Conservation (phyloP, 192 early-diverging fungal genomes). For the Coemansia sp. region DNA sequence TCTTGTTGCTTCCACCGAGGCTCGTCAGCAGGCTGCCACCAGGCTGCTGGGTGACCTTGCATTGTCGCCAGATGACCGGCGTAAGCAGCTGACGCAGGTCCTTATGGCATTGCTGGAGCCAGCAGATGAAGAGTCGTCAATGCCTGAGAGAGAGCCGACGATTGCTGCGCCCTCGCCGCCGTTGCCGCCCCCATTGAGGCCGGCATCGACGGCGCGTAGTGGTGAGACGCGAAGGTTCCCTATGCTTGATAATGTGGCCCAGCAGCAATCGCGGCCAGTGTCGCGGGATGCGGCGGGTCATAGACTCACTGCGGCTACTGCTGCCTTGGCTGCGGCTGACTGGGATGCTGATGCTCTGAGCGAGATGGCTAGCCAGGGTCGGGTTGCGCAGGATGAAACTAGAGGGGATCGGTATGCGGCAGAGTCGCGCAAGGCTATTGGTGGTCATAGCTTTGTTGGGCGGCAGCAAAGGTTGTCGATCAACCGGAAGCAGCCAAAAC, state of each 20-base stretch:
- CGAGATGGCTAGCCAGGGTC: slow-evolving; percentile 17
- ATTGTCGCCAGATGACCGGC: background rate
- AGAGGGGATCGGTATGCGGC: slow-evolving; percentile 17
- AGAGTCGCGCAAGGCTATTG: slow-evolving; percentile 35
- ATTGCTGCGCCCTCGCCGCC: background rate
- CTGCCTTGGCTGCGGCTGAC: slow-evolving; percentile 6
- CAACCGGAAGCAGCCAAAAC: background rate
- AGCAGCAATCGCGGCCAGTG: background rate
- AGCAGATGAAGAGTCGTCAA: background rate
- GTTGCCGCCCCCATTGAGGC: background rate
- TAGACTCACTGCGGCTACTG: too few species aligned
- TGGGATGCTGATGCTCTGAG: slow-evolving; percentile 28
- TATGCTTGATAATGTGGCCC: too few species aligned
- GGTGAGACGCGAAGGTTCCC: too few species aligned
- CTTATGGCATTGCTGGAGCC: slow-evolving; percentile 24
- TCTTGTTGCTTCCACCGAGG: slow-evolving; percentile 8
- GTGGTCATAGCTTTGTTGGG: background rate
- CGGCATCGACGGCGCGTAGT: background rate
- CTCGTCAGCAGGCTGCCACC: slow-evolving; percentile 16
- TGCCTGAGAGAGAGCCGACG: too few species aligned
- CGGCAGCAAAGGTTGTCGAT: background rate
- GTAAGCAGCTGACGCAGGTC: slow-evolving; percentile 21
- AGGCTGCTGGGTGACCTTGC: slow-evolving; percentile 15
- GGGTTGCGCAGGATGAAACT: slow-evolving; percentile 2
- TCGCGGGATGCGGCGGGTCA: slow-evolving; percentile 1